Evolutionary conservation across 2,329 filamentous ascomycete genomes (phyloP), one percentile per base, ranked within the genome.

Genomic region (Cylindrodendrum hubeiense): DNA sequence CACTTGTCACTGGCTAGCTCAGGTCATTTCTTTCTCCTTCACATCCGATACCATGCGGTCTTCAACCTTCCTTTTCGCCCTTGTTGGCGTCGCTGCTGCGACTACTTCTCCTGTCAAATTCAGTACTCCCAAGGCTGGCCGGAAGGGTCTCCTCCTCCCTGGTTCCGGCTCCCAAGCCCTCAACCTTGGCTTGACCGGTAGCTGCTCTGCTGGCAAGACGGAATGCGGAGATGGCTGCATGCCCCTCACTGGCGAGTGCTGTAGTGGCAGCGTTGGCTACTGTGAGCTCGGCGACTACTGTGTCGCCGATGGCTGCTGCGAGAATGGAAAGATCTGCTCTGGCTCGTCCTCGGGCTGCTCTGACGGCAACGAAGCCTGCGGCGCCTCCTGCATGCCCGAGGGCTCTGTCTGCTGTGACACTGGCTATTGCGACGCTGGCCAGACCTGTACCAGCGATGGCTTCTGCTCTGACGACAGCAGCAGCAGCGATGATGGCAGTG

Each of bases 141-240:
- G 71, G n/a, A 63, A 59, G 51, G 52, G 66, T 47, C 46, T 67
- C 41, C 56, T 70, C 3, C 65, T 74, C 44, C 71, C 71, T 5
- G 67, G 70, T 51, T n/a, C 67, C 15, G 63, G 60, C 21, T 66
- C 68, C n/a, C 59, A 65, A 15, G 61, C 68, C 3, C 57, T 75
- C 44, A 53, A 65, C 39, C 49, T 77, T 34, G 67, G 65, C 41
- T 37, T 67, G 22, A 49, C 58, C 4, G 64, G 34, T 10, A 63
- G 65, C 30, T 79, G 78, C 49, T 60, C 60, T 12, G 6, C 65
- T 9, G 63, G 68, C 43, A 57, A 74, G 55, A 68, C 66, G 5
- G 21, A 53, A 7, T 81, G 79, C 50, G 78, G 77, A 57, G 58
- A 43, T 51, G 57, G 68, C 22, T 81, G 79, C 59, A 78, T 80